Evolutionary conservation across 768 basidiomycete genomes (phyloP), one percentile per base, ranked within the genome.

Genomic region (Suillus subaureus): DNA sequence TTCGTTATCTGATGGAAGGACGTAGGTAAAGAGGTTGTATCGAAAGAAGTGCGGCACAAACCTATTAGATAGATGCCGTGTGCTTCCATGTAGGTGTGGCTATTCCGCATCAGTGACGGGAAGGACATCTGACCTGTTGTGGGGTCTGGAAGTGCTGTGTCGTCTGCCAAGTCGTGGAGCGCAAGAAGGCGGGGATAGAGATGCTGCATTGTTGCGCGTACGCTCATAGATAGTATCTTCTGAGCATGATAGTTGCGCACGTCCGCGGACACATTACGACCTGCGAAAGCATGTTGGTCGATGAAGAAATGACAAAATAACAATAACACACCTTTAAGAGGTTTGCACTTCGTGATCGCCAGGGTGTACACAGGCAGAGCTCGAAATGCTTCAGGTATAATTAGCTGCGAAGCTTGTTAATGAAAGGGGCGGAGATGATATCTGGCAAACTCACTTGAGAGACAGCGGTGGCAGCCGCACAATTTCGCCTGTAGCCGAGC

Each of bases 1-100:
- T 61, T 94, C 95, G 72, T 97, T 97, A 74, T 94, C 96, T 97
- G 73, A 64, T 67, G 62, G 61, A 68, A 28, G 18, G 39, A 28
- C 26, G 6, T 42, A 60, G 26, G 58, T 60, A 31, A 55, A 35
- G 18, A 55, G 18, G 16, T 35, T 51, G 9, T 23, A 70, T 49
- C 35, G 51, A 47, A 51, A 49, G 64, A 62, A 42, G 47, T 58
- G 63, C 61, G 11, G 16, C 13, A 75, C 84, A 61, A 69, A 96
- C 97, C 93, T 67, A 97, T 89, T 54, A 99, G 81, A 78, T 99
- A 99, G n/a, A 97, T 81, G 0, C 97, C 97, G 70, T 92, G 83
- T 2, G 86, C 86, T 72, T 94, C 88, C 97, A 99, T 98, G 70
- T 89, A 93, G 52, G 83, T 80, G 78, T 99, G 88, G 61, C 91